Evolutionary conservation across 2,329 filamentous ascomycete species (phyloP).

Genomic region (Fusarium tricinctum): DNA sequence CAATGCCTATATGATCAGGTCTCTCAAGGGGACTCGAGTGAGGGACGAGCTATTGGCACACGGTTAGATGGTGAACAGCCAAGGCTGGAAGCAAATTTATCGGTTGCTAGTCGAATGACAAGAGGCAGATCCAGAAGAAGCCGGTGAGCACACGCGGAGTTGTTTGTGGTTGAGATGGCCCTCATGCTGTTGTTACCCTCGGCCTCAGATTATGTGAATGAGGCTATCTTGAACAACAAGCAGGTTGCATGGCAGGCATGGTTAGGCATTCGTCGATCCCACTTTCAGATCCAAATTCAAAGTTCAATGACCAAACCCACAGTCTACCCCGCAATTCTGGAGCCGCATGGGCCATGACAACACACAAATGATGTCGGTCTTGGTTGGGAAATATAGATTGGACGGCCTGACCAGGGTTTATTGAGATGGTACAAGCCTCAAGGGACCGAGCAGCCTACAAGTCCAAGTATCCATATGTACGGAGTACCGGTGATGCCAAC

Average conservation of each 20-base stretch:
- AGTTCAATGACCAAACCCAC: conserved; percentile 6
- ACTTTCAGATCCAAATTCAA: not conserved
- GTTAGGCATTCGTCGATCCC: conserved; percentile 22
- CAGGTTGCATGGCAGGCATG: not conserved
- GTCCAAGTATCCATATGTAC: no score
- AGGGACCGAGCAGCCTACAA: not conserved
- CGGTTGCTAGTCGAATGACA: conserved; percentile 42
- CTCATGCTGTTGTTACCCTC: conserved; percentile 12
- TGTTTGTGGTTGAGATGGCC: not conserved
- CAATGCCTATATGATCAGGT: conserved; percentile 18
- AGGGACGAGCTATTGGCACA: conserved; percentile 7
- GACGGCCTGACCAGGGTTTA: conserved; percentile 19
- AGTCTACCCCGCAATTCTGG: conserved; percentile 45
- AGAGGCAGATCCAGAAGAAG: conserved; percentile 10
- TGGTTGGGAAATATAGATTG: conserved; percentile 25
- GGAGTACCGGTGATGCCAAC: not conserved
- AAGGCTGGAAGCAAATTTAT: conserved; percentile 12
- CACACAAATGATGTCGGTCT: conserved; percentile 17
- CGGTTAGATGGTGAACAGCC: not conserved
- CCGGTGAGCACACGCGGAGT: not conserved
- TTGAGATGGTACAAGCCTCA: not conserved
- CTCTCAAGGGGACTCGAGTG: not conserved
- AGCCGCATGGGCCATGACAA: conserved; percentile 32
- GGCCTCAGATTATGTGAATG: conserved; percentile 21
- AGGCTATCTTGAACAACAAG: conserved; percentile 37